Evolutionary conservation across 179 eudicot species (phyloP), one percentile per base, ranked within the genome.

Genomic region (Amaranthus tricolor): DNA sequence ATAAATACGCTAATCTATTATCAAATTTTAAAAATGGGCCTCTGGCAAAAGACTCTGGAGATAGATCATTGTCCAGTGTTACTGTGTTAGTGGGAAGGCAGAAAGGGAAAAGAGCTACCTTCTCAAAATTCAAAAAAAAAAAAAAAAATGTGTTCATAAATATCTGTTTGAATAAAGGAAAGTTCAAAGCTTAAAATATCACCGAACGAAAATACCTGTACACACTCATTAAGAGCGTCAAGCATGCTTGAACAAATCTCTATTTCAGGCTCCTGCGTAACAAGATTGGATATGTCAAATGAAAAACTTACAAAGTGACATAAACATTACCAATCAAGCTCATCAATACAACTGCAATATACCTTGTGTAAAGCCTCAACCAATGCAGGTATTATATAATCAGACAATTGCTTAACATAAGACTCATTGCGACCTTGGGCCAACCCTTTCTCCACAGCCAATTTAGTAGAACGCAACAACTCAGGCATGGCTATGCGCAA

Each of bases 301-400:
- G 40, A 63, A 43, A 43, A 8, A 71, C 6, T 60, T 60, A 70
- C 53, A 40, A 9, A 70, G 17, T 10, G 51, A 31, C 51, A 76
- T 60, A 60, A 47, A 48, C 58, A 17, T 12, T 7, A 11, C 5
- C 15, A 47, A 20, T 48, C 10, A 72, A 47, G 44, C 53, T 81
- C 44, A 54, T 14, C 67, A 40, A 15, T 14, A 43, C 67, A 14
- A 63, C 3, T 10, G n/a, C 12, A 43, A 5, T 63, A 60, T 44
- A 94, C 98, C 96, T 94, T 92, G 81, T 88, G 97, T 81, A 94
- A 80, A 68, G 98, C 98, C 83, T 94, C 98, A 73, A 94, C 96
- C 84, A 94, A 81, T 58, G 97, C 89, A n/a, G 97, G 97, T 64
- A 94, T 76, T 62, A 92, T 90, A 79, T 83, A 94, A 74, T 94